Conservation (phyloP, 352 stramenopile genomes). For the Elongisporangium anandrum region DNA sequence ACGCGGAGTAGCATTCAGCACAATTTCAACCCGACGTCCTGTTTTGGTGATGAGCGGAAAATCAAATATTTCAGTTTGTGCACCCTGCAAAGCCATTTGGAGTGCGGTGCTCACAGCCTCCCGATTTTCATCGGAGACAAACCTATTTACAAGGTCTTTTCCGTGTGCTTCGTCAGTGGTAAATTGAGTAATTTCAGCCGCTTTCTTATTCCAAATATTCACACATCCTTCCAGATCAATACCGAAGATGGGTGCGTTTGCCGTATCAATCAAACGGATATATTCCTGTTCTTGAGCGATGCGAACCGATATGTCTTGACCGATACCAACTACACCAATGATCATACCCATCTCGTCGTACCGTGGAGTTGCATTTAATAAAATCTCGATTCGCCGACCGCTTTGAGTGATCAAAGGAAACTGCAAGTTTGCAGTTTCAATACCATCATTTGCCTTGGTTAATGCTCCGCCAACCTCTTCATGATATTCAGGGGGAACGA, state of each 20-base stretch:
- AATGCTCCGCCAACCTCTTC: constrained; percentile 44
- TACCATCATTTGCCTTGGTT: constrained; percentile 45
- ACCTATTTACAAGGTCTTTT: constrained; percentile 43
- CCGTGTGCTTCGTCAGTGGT: constrained; percentile 80
- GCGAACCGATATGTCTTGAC: constrained; percentile 55
- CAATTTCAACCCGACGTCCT: constrained; percentile 53
- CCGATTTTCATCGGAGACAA: constrained; percentile 58
- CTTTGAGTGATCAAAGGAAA: constrained; percentile 54
- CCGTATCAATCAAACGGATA: constrained; percentile 56
- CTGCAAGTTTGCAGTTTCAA: constrained; percentile 59
- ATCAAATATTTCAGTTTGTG: constrained; percentile 71
- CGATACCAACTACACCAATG: constrained; percentile 59
- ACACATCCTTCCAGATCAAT: constrained; percentile 56
- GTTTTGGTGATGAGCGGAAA: constrained; percentile 67
- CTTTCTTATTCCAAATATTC: constrained; percentile 90
- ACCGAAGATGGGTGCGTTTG: constrained; percentile 65
- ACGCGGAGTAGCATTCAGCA: constrained; percentile 79
- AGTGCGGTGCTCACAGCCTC: constrained; percentile 56
- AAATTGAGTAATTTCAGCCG: constrained; percentile 76
- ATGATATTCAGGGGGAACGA: constrained; percentile 59
- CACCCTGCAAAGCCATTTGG: constrained; percentile 40
- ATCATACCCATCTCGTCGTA: constrained; percentile 55
- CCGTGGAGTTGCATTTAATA: constrained; percentile 48
- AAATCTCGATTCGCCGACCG: constrained; percentile 34
- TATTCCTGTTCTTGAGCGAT: constrained; percentile 77